phyloP scores from a whole-genome alignment of 2,329 filamentous ascomycete genomes.

The Paraphaeosphaeria sporulosa region DNA sequence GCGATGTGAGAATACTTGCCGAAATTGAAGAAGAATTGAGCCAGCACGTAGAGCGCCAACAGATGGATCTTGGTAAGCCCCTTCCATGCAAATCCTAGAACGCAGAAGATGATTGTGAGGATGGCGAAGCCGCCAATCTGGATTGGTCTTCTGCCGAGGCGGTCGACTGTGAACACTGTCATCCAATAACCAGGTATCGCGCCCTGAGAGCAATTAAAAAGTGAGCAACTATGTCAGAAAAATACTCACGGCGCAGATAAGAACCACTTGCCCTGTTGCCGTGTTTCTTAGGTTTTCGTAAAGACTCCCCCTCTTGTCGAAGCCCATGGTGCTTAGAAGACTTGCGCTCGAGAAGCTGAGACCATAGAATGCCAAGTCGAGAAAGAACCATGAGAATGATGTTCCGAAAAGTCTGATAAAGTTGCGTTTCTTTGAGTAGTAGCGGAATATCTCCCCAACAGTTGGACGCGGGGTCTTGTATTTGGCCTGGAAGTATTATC shows the following conservation, averaged over 20 bases:
- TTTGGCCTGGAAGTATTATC: slow-evolving; percentile 23
- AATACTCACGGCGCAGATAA: slow-evolving; percentile 67
- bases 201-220: slow-evolving; percentile 49
- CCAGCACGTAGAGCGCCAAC: slow-evolving; percentile 56
- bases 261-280: slow-evolving; percentile 79
- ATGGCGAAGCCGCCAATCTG: slow-evolving; percentile 65
- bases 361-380: slow-evolving; percentile 66
- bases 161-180: slow-evolving; percentile 77
- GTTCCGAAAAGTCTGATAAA: slow-evolving; percentile 76
- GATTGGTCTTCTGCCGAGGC: slow-evolving; percentile 78
- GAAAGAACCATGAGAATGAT: slow-evolving; percentile 75
- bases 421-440: slow-evolving; percentile 76
- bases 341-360: slow-evolving; percentile 78
- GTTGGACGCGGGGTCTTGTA: slow-evolving; percentile 43
- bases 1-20: slow-evolving; percentile 29
- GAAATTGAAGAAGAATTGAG: slow-evolving; percentile 63
- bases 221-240: background rate
- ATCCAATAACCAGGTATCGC: slow-evolving; percentile 86
- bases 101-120: slow-evolving; percentile 58
- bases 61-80: slow-evolving; percentile 52
- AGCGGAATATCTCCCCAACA: slow-evolving; percentile 68
- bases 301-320: slow-evolving; percentile 67
- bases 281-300: slow-evolving; percentile 77
- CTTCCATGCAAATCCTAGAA: slow-evolving; percentile 59
- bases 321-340: slow-evolving; percentile 76